A percentile compares a stretch with the other conserved stretches of the same genome.
These are phyloP conservation scores for Alternaria gansuensis DNA, from an alignment of 2,329 filamentous ascomycete species.

Conservation along the genomic window DNA sequence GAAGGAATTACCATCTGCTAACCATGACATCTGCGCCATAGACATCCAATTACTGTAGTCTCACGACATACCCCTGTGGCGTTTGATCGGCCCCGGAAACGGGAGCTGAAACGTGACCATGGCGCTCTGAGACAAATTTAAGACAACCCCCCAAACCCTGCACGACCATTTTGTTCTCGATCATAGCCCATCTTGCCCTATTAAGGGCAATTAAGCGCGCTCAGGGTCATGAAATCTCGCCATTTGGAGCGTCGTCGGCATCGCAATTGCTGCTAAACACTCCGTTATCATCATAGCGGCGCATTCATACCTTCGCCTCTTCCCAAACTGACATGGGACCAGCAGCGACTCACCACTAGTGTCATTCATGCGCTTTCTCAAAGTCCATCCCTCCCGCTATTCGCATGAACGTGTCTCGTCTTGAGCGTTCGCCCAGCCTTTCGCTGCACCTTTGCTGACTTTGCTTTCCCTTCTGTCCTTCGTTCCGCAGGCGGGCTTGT, in stretches of 20 bases:
- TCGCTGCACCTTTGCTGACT: constrained; percentile 45
- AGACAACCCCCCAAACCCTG: constrained; percentile 40
- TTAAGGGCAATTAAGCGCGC: constrained; percentile 31
- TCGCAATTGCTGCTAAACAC: constrained; percentile 38
- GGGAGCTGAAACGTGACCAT: constrained; percentile 48
- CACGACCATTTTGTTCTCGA: constrained; percentile 36
- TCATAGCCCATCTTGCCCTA: constrained; percentile 24
- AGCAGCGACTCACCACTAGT: constrained; percentile 48
- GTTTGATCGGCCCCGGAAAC: constrained; percentile 41
- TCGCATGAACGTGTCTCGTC: constrained; percentile 49
- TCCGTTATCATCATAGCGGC: constrained; percentile 30
- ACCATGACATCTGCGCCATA: constrained; percentile 4
- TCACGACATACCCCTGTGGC: constrained; percentile 40
- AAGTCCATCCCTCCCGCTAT: constrained; percentile 43
- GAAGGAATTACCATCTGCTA: constrained; percentile 15
- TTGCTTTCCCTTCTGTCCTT: constrained; percentile 46
- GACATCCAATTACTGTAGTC: constrained; percentile 32
- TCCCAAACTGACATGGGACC: constrained; percentile 52
- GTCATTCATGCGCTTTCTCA: constrained; percentile 51
- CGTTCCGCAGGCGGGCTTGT: constrained; percentile 51
- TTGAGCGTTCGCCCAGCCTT: constrained; percentile 49
- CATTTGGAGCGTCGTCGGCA: constrained; percentile 25
- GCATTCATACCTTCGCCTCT: constrained; percentile 34
- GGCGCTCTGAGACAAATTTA: constrained; percentile 49
- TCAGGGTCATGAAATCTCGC: constrained; percentile 25